Evolutionary conservation across 73 alveolate species (phyloP), one percentile per base, ranked within the genome.

Genomic region (Symbiodinium natans): DNA sequence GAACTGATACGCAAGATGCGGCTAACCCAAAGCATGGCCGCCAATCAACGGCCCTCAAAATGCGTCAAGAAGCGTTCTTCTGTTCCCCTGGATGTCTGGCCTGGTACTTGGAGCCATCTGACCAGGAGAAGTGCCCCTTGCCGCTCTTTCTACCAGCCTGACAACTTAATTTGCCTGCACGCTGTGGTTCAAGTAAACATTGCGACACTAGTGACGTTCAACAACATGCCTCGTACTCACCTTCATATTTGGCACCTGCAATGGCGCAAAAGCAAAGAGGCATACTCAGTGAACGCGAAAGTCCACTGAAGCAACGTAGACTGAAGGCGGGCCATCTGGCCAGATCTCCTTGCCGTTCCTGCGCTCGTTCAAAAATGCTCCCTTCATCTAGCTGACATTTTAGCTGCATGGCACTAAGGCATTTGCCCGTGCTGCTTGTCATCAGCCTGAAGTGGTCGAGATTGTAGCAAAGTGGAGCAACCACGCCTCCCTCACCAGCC

Each of bases 131-230:
- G 27, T 77, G 90, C 36, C 99, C 99, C 92, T 63, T 92, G 90
- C 99, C 99, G 75, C 86, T 98, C 77, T 99, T 99, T 34, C 99
- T 93, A 10, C 99, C 98, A 1, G 92, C 98, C 90, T 92, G 71
- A 42, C 71, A 25, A 5, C 41, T 27, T 21, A 17, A 0, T 9
- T 0, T 4, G 29, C 13, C 38, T 1, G 25, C 11, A 63, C 27
- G 40, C 80, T 29, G 27, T 29, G 1, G 21, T 63, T 63, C 5
- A 63, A 23, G 38, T 46, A 9, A 13, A 46, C 6, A 13, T 46
- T 46, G 59, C 13, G 6, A 46, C 59, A 46, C 13, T 46, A 6
- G 13, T 13, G 13, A 13, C 13, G 13, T 46, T 6, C 59, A 46
- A 46, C 59, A n/a, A n/a, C 41, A 34, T 0, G 95, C 95, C 86